Base-by-base conservation (phyloP, 179 eudicot species). In the Silene coronaria region DNA sequence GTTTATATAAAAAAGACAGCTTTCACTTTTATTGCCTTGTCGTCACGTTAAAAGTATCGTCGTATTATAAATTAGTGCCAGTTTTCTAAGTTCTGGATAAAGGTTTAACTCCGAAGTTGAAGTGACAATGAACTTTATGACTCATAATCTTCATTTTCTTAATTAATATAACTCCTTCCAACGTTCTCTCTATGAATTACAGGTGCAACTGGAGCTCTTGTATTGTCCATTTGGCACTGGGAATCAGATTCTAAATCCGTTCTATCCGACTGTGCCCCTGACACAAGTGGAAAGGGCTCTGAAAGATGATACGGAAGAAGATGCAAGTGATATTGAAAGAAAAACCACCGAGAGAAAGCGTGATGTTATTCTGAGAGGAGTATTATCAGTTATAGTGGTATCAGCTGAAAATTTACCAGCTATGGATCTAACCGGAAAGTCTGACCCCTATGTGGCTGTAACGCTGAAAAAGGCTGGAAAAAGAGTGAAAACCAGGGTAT, bases 161-260 rank as follows among this genome's bases (percentile, higher is more conserved):
- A 42, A 42, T 42, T 42, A 1, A 42, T 42, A 42, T 1, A 11
- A 2, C 14, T 11, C 14, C 1, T 42, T 42, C 48, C 3, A 42
- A 42, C 48, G 48, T 42, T 45, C 67, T 17, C 13, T 24, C 75
- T 69, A 42, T 68, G 38, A 34, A 12, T 7, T 78, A 69, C 78
- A 96, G 98, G 97, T 94, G 74, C 91, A 90, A 26, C 27, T 94
- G 86, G 97, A 94, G 86, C 92, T 94, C 63, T 61, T 92, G 66
- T 92, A 89, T 79, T 85, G 87, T 81, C 98, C 98, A 10, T 80
- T 88, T 65, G 91, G 92, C 74, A 83, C 77, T 21, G 93, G 89
- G 53, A 86, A 81, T 75, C 86, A 71, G 48, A 80, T 92, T 38
- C 59, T 68, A 21, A 85, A 90, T 58, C 89, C 93, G 5, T 88